Evolutionary conservation across 2,329 filamentous ascomycete genomes (phyloP).

Genomic region (Paraconiothyrium brasiliense): DNA sequence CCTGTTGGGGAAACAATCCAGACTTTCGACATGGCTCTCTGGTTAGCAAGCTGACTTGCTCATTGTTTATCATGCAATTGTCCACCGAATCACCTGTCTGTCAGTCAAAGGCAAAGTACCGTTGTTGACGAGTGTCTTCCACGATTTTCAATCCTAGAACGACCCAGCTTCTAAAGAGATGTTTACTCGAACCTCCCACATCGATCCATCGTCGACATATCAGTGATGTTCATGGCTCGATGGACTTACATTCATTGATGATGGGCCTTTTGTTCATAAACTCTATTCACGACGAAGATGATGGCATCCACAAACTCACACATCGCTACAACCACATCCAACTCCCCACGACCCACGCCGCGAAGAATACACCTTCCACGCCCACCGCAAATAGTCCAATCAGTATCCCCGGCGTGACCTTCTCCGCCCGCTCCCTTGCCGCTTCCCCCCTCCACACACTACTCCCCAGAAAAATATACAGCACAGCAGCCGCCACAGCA

Average conservation of each 20-base stretch:
- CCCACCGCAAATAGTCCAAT: slow-evolving; percentile 29
- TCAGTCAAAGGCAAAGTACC: too few relatives aligned
- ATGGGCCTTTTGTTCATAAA: not conserved
- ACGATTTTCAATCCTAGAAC: too few relatives aligned
- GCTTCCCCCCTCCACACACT: slow-evolving; percentile 19
- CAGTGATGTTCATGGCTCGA: too few relatives aligned
- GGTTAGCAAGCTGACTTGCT: too few relatives aligned
- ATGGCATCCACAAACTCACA: not conserved
- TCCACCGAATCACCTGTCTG: too few relatives aligned
- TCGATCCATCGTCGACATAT: too few relatives aligned
- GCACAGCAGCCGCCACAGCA: slow-evolving; percentile 26
- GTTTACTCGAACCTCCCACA: too few relatives aligned
- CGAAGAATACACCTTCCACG: slow-evolving; percentile 27
- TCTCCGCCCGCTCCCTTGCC: slow-evolving; percentile 20
- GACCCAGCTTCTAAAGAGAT: too few relatives aligned
- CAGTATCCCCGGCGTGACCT: slow-evolving; percentile 32
- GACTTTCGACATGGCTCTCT: too few relatives aligned
- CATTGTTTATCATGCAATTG: too few relatives aligned
- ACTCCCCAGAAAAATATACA: slow-evolving; percentile 35
- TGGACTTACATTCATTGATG: not conserved
- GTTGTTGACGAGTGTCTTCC: too few relatives aligned
- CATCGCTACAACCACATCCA: slow-evolving; percentile 17
- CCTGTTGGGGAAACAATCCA: too few relatives aligned
- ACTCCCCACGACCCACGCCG: slow-evolving; percentile 19
- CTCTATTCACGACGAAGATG: not conserved